Percentiles rank a stretch among this genome's conserved stretches.
Evolutionary conservation across 139 green algal genomes (phyloP).

Genomic region (Picochlorum sp.): DNA sequence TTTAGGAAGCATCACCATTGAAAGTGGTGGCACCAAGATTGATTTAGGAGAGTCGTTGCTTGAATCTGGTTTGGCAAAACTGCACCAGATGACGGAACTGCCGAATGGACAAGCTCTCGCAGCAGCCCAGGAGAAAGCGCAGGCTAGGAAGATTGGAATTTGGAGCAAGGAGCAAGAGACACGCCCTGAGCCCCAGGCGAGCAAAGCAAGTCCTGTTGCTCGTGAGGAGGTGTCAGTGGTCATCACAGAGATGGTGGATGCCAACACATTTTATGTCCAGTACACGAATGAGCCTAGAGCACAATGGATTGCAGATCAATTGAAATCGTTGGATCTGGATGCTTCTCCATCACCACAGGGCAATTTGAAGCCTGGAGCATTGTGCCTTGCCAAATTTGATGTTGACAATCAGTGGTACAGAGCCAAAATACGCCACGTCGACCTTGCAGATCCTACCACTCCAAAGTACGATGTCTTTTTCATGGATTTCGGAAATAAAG

Average conservation of each 20-base stretch:
- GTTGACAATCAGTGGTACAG: slow-evolving; percentile 77
- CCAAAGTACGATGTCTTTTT: slow-evolving; percentile 74
- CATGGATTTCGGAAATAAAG: slow-evolving; percentile 89
- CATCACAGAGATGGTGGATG: slow-evolving; percentile 76
- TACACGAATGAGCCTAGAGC: slow-evolving; percentile 48
- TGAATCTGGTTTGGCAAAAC: slow-evolving; percentile 59
- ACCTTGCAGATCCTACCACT: slow-evolving; percentile 35
- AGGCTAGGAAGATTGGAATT: slow-evolving; percentile 57
- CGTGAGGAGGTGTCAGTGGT: slow-evolving; percentile 35
- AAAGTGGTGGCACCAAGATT: slow-evolving; percentile 20
- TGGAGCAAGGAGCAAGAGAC: slow-evolving; percentile 42
- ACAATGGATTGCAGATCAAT: slow-evolving; percentile 60
- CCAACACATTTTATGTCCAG: slow-evolving; percentile 72
- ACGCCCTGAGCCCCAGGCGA: neutral
- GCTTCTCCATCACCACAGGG: slow-evolving; percentile 25
- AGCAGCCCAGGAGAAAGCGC: slow-evolving; percentile 61
- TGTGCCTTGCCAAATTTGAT: slow-evolving; percentile 64
- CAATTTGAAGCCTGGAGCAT: slow-evolving; percentile 43
- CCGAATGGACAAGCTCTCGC: slow-evolving; percentile 43
- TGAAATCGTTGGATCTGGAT: slow-evolving; percentile 31
- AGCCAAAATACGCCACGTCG: slow-evolving; percentile 23
- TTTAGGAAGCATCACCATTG: slow-evolving; percentile 56
- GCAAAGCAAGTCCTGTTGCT: neutral
- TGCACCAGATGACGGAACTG: slow-evolving; percentile 64
- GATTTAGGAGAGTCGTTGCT: slow-evolving; percentile 69